Percentiles rank a stretch among this genome's conserved stretches.
These are phyloP conservation scores for Ustilago sp. DNA, from an alignment of 1,284 basidiomycete species.

Conservation along the genomic window DNA sequence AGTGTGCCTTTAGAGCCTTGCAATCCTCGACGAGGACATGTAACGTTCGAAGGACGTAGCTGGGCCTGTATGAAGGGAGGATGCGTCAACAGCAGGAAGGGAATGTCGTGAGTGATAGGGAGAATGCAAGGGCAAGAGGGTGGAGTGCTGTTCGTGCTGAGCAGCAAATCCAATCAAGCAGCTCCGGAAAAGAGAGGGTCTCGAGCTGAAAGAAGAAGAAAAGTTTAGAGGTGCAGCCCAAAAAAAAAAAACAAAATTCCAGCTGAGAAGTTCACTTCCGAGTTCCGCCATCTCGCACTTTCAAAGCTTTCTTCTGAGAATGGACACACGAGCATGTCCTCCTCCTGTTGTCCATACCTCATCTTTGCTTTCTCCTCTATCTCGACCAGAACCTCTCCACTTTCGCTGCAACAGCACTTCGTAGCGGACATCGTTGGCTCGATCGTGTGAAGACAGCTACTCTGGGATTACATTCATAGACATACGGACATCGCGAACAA, in stretches of 20 bases:
- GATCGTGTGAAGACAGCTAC: neutral
- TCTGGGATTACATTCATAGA: neutral
- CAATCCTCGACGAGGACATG: constrained; percentile 10
- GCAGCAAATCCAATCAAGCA: neutral
- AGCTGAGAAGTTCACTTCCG: constrained; percentile 9
- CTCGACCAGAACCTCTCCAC: neutral
- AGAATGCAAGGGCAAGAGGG: constrained; percentile 1
- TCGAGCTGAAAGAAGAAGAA: constrained; percentile 22
- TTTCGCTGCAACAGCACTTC: neutral
- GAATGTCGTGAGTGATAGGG: neutral
- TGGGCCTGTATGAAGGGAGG: neutral
- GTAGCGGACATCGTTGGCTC: neutral
- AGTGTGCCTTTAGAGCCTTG: constrained; percentile 11
- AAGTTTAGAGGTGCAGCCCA: constrained; percentile 20
- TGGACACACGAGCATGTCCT: neutral
- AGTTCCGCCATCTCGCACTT: constrained; percentile 27
- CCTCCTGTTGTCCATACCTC: neutral
- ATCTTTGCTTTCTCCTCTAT: neutral
- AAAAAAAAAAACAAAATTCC: constrained; percentile 20
- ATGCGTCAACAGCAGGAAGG: neutral
- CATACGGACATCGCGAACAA: neutral
- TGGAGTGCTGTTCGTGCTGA: neutral
- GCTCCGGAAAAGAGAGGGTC: constrained; percentile 2
- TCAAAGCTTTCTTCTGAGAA: constrained; percentile 31
- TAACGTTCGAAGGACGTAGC: neutral